Conservation (phyloP, 1,139 yeast genomes). For the Geotrichum citri-aurantii region DNA sequence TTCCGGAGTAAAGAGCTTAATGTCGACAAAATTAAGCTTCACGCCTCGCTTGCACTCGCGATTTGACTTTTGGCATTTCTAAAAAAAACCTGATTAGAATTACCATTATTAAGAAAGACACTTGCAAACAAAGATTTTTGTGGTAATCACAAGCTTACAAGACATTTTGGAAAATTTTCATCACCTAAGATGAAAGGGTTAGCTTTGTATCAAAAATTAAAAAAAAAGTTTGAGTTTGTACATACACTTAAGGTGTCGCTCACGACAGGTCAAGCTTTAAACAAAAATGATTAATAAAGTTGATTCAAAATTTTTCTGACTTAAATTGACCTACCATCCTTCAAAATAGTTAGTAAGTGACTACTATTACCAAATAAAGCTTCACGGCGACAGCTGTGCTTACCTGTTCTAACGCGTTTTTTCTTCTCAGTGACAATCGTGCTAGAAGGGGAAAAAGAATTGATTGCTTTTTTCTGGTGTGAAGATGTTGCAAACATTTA, state of each 20-base stretch:
- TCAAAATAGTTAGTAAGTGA: background rate
- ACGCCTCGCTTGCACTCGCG: constrained; percentile 19
- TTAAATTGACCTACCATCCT: background rate
- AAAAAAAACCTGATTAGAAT: background rate
- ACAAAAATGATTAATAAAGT: background rate
- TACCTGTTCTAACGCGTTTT: constrained; percentile 18
- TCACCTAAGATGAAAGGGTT: background rate
- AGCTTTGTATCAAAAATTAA: background rate
- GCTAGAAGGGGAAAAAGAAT: background rate
- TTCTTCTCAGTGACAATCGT: constrained; percentile 2
- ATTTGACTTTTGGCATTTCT: constrained; percentile 20
- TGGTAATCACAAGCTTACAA: background rate
- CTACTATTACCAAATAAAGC: background rate
- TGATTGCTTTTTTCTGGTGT: background rate
- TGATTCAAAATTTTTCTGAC: background rate
- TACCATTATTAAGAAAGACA: too few relatives aligned
- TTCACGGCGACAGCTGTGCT: background rate
- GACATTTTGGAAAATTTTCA: background rate
- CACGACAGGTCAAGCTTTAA: constrained; percentile 19
- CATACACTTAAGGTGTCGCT: constrained; percentile 20
- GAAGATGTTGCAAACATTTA: background rate
- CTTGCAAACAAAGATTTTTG: background rate
- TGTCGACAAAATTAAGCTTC: constrained; percentile 20
- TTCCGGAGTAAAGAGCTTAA: constrained; percentile 16
- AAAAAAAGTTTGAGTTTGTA: background rate